phyloP scores from a whole-genome alignment of 2,329 filamentous ascomycete species.

The Ceratocystis destructans region DNA sequence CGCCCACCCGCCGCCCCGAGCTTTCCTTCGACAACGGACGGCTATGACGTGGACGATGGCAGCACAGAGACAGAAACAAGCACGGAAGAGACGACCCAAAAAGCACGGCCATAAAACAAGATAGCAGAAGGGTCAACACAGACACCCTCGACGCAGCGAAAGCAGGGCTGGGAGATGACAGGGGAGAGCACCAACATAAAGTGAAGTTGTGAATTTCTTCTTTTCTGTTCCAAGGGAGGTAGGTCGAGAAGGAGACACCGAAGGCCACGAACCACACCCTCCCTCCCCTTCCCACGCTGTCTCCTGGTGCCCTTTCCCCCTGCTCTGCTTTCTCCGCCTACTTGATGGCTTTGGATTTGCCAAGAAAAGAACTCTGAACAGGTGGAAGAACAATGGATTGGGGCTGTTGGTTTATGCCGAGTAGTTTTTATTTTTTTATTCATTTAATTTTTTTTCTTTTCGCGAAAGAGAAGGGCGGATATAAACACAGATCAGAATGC shows the following conservation, averaged over 20 bases:
- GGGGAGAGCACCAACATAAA: conserved; percentile 5
- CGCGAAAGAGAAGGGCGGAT: not conserved
- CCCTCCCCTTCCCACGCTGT: not conserved
- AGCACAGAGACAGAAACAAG: not conserved
- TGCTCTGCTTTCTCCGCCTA: not conserved
- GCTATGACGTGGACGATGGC: conserved; percentile 4
- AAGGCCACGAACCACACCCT: not conserved
- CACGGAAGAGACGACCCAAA: no score
- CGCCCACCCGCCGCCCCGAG: not conserved
- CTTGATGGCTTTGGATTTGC: not conserved
- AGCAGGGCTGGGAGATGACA: conserved; percentile 3
- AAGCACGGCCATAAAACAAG: conserved; percentile 1
- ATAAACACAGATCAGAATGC: conserved; percentile 3
- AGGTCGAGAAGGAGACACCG: not conserved
- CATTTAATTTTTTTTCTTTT: no score
- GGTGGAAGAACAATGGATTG: not conserved
- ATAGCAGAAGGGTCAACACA: not conserved
- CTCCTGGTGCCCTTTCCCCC: not conserved
- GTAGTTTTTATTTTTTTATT: not conserved
- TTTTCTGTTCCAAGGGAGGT: not conserved
- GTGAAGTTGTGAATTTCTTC: not conserved
- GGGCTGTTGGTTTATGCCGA: not conserved
- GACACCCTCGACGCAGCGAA: not conserved
- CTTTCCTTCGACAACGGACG: not conserved
- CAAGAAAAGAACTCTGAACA: not conserved